phyloP scores from a whole-genome alignment of 345 rosid genomes.

The Iberis pinnata region DNA sequence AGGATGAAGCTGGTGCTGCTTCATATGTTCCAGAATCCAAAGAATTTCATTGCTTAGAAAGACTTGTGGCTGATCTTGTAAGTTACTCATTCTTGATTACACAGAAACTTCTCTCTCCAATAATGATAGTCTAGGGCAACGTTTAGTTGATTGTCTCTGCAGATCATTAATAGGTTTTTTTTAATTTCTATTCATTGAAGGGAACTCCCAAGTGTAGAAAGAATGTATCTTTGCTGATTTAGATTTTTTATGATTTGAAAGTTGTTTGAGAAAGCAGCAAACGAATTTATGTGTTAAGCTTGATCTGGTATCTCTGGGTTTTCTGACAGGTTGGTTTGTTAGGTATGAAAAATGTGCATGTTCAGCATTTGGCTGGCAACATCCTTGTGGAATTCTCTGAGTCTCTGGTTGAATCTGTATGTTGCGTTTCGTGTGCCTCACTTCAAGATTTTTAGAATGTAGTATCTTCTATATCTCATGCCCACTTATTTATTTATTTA shows the following conservation, averaged over 20 bases:
- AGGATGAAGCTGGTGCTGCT: constrained; percentile 13
- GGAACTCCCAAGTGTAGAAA: not conserved
- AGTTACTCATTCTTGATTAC: constrained; percentile 10
- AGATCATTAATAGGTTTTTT: not conserved
- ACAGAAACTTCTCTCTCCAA: not conserved
- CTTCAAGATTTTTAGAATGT: constrained; percentile 1
- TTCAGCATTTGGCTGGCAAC: constrained; percentile 59
- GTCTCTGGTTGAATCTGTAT: constrained; percentile 43
- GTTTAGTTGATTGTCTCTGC: not conserved
- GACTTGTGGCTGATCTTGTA: constrained; percentile 49
- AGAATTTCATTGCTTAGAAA: constrained; percentile 28
- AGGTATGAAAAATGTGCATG: constrained; percentile 35
- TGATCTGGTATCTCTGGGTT: constrained; percentile 8
- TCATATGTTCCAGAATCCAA: constrained; percentile 13
- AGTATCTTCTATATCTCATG: constrained; percentile 1
- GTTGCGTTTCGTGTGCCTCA: constrained; percentile 22
- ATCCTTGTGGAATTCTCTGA: constrained; percentile 46
- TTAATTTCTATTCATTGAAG: not conserved
- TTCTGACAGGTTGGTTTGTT: constrained; percentile 45
- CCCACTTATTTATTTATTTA: constrained; percentile 25
- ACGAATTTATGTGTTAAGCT: not conserved
- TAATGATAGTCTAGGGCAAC: not conserved
- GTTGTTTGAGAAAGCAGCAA: not conserved
- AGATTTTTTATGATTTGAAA: not conserved
- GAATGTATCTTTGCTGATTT: not conserved